These are phyloP conservation scores for Epichloe brachyelytri DNA, from an alignment of 2,329 filamentous ascomycete species.

Conservation along the genomic window DNA sequence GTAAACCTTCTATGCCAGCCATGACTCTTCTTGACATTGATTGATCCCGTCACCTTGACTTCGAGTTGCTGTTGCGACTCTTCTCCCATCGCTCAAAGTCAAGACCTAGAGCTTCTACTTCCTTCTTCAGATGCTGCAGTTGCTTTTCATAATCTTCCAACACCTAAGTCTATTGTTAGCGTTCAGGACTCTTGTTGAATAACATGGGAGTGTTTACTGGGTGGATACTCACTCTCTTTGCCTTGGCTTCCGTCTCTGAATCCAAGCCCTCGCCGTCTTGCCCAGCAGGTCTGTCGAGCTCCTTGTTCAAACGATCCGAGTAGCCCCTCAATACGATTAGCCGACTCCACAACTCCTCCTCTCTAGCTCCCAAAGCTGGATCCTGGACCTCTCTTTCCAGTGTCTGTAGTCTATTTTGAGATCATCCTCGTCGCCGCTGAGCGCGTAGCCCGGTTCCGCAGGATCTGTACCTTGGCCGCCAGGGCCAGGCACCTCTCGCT, in stretches of 20 bases:
- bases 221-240: slow-evolving; percentile 52
- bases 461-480: slow-evolving; percentile 66
- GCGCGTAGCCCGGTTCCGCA: slow-evolving; percentile 68
- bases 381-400: slow-evolving; percentile 61
- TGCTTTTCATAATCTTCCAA: slow-evolving; percentile 74
- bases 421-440: slow-evolving; percentile 69
- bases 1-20: not conserved
- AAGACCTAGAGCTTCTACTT: slow-evolving; percentile 49
- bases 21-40: not conserved
- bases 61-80: slow-evolving; percentile 29
- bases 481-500: slow-evolving; percentile 61
- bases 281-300: slow-evolving; percentile 55
- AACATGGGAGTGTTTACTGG: not conserved
- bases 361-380: slow-evolving; percentile 59
- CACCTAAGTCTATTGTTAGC: slow-evolving; percentile 37
- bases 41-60: slow-evolving; percentile 15
- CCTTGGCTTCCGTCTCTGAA: slow-evolving; percentile 56
- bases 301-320: slow-evolving; percentile 57
- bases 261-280: slow-evolving; percentile 46
- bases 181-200: not conserved
- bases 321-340: slow-evolving; percentile 64
- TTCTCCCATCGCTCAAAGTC: slow-evolving; percentile 45
- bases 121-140: slow-evolving; percentile 61
- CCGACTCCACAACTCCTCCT: slow-evolving; percentile 77
- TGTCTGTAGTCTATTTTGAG: slow-evolving; percentile 56